Evolutionary conservation across 2,329 filamentous ascomycete species (phyloP), one percentile per base, ranked within the genome.

Genomic region (Exserohilum turcica): DNA sequence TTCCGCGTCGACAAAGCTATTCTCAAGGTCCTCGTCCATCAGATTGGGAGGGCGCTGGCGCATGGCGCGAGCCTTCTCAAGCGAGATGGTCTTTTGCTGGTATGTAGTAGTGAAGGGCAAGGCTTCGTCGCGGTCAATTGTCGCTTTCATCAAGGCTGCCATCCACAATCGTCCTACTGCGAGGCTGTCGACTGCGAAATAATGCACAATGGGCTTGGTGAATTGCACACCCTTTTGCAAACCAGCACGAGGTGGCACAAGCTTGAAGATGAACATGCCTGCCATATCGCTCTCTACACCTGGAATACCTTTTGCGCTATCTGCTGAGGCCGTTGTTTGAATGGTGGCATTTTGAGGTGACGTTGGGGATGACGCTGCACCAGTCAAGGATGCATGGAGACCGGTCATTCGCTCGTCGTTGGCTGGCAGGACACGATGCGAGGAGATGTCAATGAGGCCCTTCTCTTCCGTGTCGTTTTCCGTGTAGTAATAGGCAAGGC

Each of bases 121-220:
- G 3, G 84, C 84, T 67, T 85, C 78, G 64, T 99, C 94, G 56
- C 93, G 88, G 71, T 97, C 93, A 65, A 99, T 99, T 1, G 94
- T 99, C 9, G 94, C 94, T 78, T 99, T 99, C 91, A 99, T 96
- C 45, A 99, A 79, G 5, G 94, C 94, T 4, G 92, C 94, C 94
- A 99, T 99, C 94, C 94, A 99, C 35, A 95, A 79, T 10, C 94
- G 86, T 13, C 94, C 94, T 70, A 94, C 86, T 65, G 91, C 86
- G 53, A 97, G 79, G 65, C 89, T 96, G 46, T 95, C 92, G 18
- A 97, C 92, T 5, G 95, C 94, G 74, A 99, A 99, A 74, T 97
- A 97, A 74, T 99, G 94, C 33, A 97, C 90, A 7, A 92, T 94
- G 4, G 94, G 94, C 74, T 97, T 97, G 1, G 94, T 99, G 72